Evolutionary conservation across 768 basidiomycete genomes (phyloP).

Genomic region (Lepiota subincarnata): DNA sequence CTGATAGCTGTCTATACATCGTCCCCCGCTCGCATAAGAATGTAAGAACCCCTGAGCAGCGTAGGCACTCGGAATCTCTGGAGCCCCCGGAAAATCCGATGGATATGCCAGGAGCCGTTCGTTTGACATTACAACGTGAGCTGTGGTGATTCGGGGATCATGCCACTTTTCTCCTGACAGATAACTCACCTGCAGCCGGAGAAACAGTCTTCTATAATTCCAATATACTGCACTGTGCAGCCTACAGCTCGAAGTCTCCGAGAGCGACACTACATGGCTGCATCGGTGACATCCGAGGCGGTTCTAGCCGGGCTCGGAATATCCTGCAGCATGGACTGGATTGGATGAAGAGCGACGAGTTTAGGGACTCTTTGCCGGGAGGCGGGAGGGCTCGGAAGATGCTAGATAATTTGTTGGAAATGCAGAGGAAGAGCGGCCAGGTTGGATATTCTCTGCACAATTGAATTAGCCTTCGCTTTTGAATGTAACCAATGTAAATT

Average conservation of each 20-base stretch:
- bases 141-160: slow-evolving; percentile 2
- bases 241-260: slow-evolving; percentile 44
- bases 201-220: slow-evolving; percentile 80
- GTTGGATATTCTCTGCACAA: slow-evolving; percentile 8
- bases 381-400: slow-evolving; percentile 43
- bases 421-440: slow-evolving; percentile 35
- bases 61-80: slow-evolving; percentile 45
- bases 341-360: slow-evolving; percentile 61
- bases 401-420: slow-evolving; percentile 52
- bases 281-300: slow-evolving; percentile 61
- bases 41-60: slow-evolving; percentile 55
- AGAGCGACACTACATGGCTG: slow-evolving; percentile 70
- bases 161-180: not conserved
- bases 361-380: slow-evolving; percentile 40
- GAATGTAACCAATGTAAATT: not conserved
- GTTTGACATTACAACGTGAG: slow-evolving; percentile 51
- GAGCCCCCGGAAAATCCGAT: slow-evolving; percentile 54
- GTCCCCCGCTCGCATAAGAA: slow-evolving; percentile 65
- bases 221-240: slow-evolving; percentile 74
- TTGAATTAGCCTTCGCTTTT: not conserved
- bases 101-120: slow-evolving; percentile 67
- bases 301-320: slow-evolving; percentile 61
- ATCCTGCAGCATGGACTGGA: slow-evolving; percentile 69
- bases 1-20: slow-evolving; percentile 65
- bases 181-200: slow-evolving; percentile 40